Evolutionary conservation across 352 stramenopile species (phyloP).

Genomic region (Phytophthora agathidicida): DNA sequence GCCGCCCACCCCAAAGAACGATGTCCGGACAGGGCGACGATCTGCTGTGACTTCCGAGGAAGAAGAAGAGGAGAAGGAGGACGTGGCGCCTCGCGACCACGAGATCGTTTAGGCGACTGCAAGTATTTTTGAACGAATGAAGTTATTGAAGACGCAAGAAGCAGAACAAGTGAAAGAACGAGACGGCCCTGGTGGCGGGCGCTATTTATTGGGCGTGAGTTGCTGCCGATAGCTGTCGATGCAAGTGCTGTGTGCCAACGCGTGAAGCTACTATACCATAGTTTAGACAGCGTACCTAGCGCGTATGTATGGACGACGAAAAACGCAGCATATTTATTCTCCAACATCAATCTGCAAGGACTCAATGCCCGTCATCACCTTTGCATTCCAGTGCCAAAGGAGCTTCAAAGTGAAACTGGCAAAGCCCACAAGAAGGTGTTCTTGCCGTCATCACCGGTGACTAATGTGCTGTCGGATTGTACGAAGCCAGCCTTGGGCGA

Average conservation of each 20-base stretch:
- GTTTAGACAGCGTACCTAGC: slow-evolving; percentile 17
- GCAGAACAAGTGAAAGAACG: slow-evolving; percentile 5
- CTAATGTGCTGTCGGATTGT: background rate
- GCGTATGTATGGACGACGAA: slow-evolving; percentile 1
- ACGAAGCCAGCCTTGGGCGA: background rate
- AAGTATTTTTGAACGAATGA: slow-evolving; percentile 26
- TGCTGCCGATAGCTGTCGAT: slow-evolving; percentile 4
- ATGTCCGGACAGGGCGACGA: slow-evolving; percentile 14
- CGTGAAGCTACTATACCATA: slow-evolving; percentile 19
- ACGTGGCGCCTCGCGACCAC: slow-evolving; percentile 14
- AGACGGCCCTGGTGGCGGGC: background rate
- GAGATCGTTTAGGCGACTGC: slow-evolving; percentile 25
- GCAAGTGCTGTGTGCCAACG: slow-evolving; percentile 3
- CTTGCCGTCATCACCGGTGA: slow-evolving; percentile 5
- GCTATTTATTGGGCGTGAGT: slow-evolving; percentile 28
- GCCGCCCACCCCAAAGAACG: slow-evolving; percentile 31
- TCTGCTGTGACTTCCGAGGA: slow-evolving; percentile 33
- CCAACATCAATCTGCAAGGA: slow-evolving; percentile 19
- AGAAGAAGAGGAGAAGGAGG: slow-evolving; percentile 48
- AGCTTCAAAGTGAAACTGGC: background rate
- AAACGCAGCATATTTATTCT: slow-evolving; percentile 34
- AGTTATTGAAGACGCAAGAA: slow-evolving; percentile 27
- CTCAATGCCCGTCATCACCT: slow-evolving; percentile 19
- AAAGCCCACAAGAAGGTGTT: background rate
- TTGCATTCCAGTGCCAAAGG: background rate